These are phyloP conservation scores for Penicillium lividum DNA, from an alignment of 495 filamentous ascomycete genomes.

Conservation along the genomic window DNA sequence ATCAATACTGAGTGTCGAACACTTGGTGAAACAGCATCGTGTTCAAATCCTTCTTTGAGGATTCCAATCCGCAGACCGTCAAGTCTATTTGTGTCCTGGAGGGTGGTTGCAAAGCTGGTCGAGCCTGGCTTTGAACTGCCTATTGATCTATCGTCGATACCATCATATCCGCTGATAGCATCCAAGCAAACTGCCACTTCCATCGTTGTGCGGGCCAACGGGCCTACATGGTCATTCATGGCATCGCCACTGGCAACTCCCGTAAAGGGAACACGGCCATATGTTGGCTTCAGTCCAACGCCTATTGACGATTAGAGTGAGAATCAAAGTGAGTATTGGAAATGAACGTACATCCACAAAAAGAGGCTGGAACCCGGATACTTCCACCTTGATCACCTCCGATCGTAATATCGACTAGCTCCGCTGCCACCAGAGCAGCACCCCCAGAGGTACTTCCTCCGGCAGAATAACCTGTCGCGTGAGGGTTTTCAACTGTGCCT, in stretches of 20 bases:
- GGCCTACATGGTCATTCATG: constrained; percentile 48
- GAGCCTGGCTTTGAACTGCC: constrained; percentile 46
- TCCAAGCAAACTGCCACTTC: constrained; percentile 55
- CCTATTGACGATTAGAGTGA: constrained; percentile 23
- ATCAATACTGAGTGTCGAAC: constrained; percentile 43
- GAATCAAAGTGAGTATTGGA: neutral
- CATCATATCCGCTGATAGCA: constrained; percentile 55
- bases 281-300: constrained; percentile 51
- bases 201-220: constrained; percentile 49
- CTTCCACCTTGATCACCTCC: constrained; percentile 64
- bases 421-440: constrained; percentile 51
- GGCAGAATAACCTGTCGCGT: constrained; percentile 47
- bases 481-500: constrained; percentile 53
- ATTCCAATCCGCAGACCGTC: constrained; percentile 55
- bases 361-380: constrained; percentile 55
- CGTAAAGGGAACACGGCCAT: constrained; percentile 54
- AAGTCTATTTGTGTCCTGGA: constrained; percentile 33
- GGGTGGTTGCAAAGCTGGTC: constrained; percentile 39
- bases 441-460: constrained; percentile 62
- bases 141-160: constrained; percentile 56
- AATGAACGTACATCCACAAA: constrained; percentile 40
- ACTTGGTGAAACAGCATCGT: constrained; percentile 40
- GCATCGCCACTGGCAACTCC: constrained; percentile 49
- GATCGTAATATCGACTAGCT: constrained; percentile 55
- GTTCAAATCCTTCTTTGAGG: constrained; percentile 50